Evolutionary conservation across 495 filamentous ascomycete genomes (phyloP).

Genomic region (Lophiostoma macrostomum): DNA sequence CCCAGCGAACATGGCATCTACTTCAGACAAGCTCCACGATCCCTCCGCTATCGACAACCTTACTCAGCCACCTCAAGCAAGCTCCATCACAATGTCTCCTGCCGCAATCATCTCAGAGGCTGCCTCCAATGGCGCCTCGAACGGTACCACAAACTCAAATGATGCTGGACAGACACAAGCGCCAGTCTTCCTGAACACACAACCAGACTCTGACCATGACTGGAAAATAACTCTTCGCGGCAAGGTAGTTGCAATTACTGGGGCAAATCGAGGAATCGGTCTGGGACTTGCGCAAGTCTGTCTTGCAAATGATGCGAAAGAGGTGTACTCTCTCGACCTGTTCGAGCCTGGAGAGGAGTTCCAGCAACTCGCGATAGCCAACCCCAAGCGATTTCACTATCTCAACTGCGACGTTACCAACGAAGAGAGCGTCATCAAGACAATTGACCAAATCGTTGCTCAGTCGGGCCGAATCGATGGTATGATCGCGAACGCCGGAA

Average conservation of each 20-base stretch:
- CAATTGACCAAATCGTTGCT: constrained; percentile 43
- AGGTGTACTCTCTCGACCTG: constrained; percentile 46
- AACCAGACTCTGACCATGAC: constrained; percentile 25
- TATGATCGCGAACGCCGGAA: constrained; percentile 51
- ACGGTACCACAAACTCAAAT: background rate
- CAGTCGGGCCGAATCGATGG: constrained; percentile 49
- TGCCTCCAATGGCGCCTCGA: background rate
- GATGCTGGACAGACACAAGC: background rate
- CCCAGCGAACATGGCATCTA: background rate
- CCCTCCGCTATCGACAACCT: background rate
- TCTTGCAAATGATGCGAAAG: constrained; percentile 40
- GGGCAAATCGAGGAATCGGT: constrained; percentile 23
- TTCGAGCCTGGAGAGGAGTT: constrained; percentile 47
- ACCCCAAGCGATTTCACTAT: constrained; percentile 41
- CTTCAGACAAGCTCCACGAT: background rate
- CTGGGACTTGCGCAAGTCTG: constrained; percentile 21
- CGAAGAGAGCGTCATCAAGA: constrained; percentile 43
- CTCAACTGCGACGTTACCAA: constrained; percentile 45
- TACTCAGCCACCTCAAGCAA: background rate
- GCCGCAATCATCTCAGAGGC: constrained; percentile 2
- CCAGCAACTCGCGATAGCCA: constrained; percentile 35
- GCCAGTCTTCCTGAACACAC: constrained; percentile 23
- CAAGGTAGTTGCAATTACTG: constrained; percentile 31
- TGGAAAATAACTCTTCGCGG: constrained; percentile 33
- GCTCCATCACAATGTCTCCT: constrained; percentile 11